Evolutionary conservation across 1,139 yeast genomes (phyloP).

Genomic region (Debaryomyces psychrophilus): DNA sequence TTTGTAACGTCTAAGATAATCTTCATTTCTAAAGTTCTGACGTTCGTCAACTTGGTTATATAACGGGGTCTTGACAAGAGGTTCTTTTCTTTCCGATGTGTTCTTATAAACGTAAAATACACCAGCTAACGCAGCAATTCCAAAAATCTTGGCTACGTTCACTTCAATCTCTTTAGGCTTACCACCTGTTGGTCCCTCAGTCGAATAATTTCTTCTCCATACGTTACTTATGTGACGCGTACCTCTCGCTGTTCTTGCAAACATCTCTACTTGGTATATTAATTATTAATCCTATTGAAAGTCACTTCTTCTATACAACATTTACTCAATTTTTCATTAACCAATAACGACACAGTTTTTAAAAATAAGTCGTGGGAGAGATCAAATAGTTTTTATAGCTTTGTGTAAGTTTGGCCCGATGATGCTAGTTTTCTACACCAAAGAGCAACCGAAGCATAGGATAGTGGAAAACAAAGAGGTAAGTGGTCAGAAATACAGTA

Average conservation of each 20-base stretch:
- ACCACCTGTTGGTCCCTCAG: constrained; percentile 29
- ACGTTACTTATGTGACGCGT: constrained; percentile 20
- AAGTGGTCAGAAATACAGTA: background rate
- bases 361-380: background rate
- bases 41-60: constrained; percentile 45
- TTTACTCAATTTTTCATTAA: constrained; percentile 7
- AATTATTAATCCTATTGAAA: background rate
- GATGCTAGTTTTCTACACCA: background rate
- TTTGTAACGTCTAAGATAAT: constrained; percentile 43
- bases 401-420: background rate
- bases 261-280: constrained; percentile 21
- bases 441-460: background rate
- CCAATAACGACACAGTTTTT: constrained; percentile 10
- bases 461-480: background rate
- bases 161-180: constrained; percentile 42
- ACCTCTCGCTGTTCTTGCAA: constrained; percentile 23
- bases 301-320: background rate
- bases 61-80: constrained; percentile 43
- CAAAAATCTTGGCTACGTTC: constrained; percentile 45
- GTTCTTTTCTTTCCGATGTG: constrained; percentile 39
- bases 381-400: background rate
- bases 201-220: constrained; percentile 34
- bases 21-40: constrained; percentile 40
- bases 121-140: constrained; percentile 46
- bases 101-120: constrained; percentile 43